Percentiles rank a stretch among this genome's conserved stretches.
Evolutionary conservation across 2,329 filamentous ascomycete species (phyloP).

Genomic region (Cyphellophora attinorum): DNA sequence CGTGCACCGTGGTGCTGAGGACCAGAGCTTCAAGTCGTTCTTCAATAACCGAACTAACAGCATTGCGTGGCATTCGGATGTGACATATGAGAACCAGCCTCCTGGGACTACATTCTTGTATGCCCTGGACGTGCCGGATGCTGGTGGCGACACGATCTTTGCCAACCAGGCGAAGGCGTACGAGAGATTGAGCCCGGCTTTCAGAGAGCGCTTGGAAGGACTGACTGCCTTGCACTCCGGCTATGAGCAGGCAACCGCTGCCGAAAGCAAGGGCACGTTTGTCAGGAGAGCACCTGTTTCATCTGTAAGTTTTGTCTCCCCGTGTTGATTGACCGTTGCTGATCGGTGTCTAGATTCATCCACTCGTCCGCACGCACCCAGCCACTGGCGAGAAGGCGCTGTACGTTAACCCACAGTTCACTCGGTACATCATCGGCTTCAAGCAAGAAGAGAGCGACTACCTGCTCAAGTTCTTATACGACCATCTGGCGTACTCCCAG

Average conservation of each 20-base stretch:
- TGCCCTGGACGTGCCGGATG: constrained; percentile 68
- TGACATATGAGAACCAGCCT: constrained; percentile 80
- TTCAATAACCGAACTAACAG: constrained; percentile 65
- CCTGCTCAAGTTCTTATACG: constrained; percentile 38
- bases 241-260: constrained; percentile 65
- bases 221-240: constrained; percentile 71
- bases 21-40: constrained; percentile 52
- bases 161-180: constrained; percentile 73
- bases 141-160: constrained; percentile 79
- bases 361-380: constrained; percentile 37
- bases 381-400: constrained; percentile 40
- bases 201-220: constrained; percentile 71
- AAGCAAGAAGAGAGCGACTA: constrained; percentile 37
- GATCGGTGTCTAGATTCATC: constrained; percentile 24
- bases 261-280: constrained; percentile 37
- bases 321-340: not conserved
- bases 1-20: constrained; percentile 62
- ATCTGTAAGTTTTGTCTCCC: too few relatives aligned
- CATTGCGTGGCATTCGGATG: constrained; percentile 75
- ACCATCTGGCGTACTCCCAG: constrained; percentile 37
- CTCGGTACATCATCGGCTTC: constrained; percentile 36
- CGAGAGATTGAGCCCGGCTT: constrained; percentile 65
- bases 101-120: constrained; percentile 87
- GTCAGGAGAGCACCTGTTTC: constrained; percentile 31
- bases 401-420: constrained; percentile 41